Evolutionary conservation across 208 protist genomes (phyloP), one percentile per base, ranked within the genome.

Genomic region (Herpetomonas tarakana): DNA sequence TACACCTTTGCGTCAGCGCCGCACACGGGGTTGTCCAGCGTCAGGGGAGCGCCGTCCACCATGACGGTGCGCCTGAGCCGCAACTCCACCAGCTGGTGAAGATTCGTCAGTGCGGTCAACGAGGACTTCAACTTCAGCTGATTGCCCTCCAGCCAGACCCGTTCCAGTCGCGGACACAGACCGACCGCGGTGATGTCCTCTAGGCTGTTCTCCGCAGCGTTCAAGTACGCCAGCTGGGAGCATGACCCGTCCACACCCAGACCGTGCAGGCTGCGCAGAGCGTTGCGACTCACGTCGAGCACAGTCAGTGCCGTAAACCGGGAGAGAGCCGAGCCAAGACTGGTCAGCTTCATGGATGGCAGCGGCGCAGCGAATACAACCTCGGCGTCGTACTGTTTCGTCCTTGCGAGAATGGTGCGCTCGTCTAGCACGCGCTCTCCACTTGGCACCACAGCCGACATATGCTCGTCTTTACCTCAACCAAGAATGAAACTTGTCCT

Each of bases 1-100:
- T 90, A 90, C 7, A 27, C 54, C n/a, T 55, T 65, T 14, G 21
- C 47, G 45, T 83, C 69, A 0, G 19, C 29, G 11, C 64, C 58
- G 52, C 85, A 88, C 18, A 95, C 51, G 9, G 89, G 89, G 28
- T 95, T 95, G 64, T 95, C 83, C 2, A 92, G 58, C 6, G 86
- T 27, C 3, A 93, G 58, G 19, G 52, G 39, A 26, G 59, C 65
- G 7, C 46, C 58, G 2, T 78, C 68, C 11, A 94, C 41, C 14
- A 27, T 3, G 2, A 92, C 59, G 21, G 66, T 58, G 1, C 81
- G 75, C 41, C 69, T 60, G 25, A 94, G 52, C 11, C 68, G 50
- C 19, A 94, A 46, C 12, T 76, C 70, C 1, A 62, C 31, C 6
- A 94, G 74, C 1, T 27, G n/a, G 11, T 71, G 58, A 28, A 94